These are phyloP conservation scores for Elsinoe batatas DNA, from an alignment of 2,329 filamentous ascomycete species.

Conservation along the genomic window DNA sequence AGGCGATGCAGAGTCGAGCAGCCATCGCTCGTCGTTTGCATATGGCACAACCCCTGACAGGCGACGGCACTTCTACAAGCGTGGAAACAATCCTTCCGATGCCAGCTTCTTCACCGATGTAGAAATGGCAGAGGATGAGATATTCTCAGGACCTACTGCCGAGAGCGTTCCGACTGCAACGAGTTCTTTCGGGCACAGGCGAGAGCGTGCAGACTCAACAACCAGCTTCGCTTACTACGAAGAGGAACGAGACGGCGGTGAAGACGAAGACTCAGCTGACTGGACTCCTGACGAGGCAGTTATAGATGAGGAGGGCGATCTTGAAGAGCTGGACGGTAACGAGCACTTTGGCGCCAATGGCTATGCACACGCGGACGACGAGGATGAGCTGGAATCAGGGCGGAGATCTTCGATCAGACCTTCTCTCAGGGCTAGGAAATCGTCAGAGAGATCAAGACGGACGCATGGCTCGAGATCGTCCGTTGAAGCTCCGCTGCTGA, in stretches of 20 bases:
- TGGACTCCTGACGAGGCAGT: constrained; percentile 38
- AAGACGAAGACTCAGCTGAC: constrained; percentile 38
- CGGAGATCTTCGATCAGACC: constrained; percentile 13
- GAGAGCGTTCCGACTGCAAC: constrained; percentile 93
- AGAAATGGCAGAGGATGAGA: constrained; percentile 97
- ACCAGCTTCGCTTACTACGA: constrained; percentile 84
- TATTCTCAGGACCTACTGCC: constrained; percentile 85
- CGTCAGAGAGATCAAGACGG: constrained; percentile 40
- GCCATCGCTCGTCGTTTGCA: constrained; percentile 15
- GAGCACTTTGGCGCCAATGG: constrained; percentile 29
- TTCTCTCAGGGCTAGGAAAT: constrained; percentile 46
- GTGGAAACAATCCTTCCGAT: constrained; percentile 49
- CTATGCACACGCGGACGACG: constrained; percentile 34
- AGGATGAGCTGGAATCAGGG: constrained; percentile 31
- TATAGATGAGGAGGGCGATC: constrained; percentile 35
- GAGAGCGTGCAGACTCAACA: constrained; percentile 69
- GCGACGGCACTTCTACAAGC: constrained; percentile 42
- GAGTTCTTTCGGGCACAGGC: constrained; percentile 81
- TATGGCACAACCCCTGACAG: constrained; percentile 16
- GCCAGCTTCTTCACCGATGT: constrained; percentile 84
- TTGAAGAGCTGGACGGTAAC: constrained; percentile 30
- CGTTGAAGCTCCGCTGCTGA: constrained; percentile 52
- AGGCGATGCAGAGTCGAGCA: constrained; percentile 4
- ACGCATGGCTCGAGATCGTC: constrained; percentile 45
- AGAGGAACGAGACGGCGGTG: constrained; percentile 51